Conservation (phyloP, 371 early-diverging fungal species). For the Cokeromyces recurvatus region DNA sequence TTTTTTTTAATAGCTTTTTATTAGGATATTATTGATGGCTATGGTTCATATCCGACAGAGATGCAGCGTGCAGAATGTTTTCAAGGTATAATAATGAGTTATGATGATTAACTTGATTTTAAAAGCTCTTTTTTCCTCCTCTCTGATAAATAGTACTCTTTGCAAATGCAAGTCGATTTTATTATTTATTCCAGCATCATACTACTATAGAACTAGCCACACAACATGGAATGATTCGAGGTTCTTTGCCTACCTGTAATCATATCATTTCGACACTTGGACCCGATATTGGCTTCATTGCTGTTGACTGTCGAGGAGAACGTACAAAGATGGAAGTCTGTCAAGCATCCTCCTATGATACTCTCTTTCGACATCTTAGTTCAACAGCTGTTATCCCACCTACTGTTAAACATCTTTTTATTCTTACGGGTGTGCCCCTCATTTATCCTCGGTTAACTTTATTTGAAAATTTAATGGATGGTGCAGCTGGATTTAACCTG, state of each 20-base stretch:
- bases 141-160: no score
- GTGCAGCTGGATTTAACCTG: conserved; percentile 33
- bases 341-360: conserved; percentile 52
- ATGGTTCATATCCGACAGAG: conserved; percentile 76
- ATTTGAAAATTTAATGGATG: conserved; percentile 54
- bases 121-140: not conserved
- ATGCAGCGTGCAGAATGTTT: conserved; percentile 52
- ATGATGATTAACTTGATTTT: no score
- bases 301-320: conserved; percentile 73
- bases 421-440: conserved; percentile 64
- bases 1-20: not conserved
- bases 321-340: conserved; percentile 60
- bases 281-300: conserved; percentile 56
- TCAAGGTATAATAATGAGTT: no score
- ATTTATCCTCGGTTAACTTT: conserved; percentile 70
- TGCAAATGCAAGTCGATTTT: conserved; percentile 69
- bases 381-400: conserved; percentile 41
- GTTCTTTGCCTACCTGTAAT: conserved; percentile 19
- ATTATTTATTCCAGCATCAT: conserved; percentile 82
- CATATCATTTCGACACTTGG: conserved; percentile 25
- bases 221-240: conserved; percentile 45
- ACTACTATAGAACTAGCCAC: conserved; percentile 55
- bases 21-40: conserved; percentile 63
- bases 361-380: conserved; percentile 51
- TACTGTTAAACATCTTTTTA: conserved; percentile 56